phyloP scores from a whole-genome alignment of 2,329 filamentous ascomycete genomes.

The Stemphylium vesicarium region DNA sequence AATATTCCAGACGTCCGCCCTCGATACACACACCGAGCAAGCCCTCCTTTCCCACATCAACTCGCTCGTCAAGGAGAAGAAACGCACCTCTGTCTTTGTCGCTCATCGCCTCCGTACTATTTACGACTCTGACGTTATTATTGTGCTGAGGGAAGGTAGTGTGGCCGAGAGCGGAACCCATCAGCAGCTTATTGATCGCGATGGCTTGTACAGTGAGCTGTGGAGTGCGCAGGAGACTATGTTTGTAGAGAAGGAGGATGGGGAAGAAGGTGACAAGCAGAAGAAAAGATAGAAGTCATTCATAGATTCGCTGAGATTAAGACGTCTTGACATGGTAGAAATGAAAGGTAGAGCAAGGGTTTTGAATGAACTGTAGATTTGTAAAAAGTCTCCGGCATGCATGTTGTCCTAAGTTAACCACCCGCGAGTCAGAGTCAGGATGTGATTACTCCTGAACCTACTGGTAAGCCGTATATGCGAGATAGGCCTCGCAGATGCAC shows the following conservation, averaged over 20 bases:
- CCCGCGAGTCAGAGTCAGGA: too few species aligned
- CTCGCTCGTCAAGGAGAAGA: conserved; percentile 85
- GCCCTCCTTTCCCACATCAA: conserved; percentile 92
- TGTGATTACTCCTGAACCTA: too few species aligned
- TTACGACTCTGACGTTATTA: conserved; percentile 88
- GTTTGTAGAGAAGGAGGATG: conserved; percentile 30
- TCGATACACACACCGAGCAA: conserved; percentile 94
- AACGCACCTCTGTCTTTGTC: conserved; percentile 90
- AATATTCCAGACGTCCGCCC: conserved; percentile 69
- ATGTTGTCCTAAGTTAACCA: too few species aligned
- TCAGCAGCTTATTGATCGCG: conserved; percentile 76
- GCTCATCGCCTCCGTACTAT: conserved; percentile 93
- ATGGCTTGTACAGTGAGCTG: conserved; percentile 83
- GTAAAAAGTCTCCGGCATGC: too few species aligned
- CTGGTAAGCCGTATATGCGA: too few species aligned
- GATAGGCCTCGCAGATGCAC: not conserved
- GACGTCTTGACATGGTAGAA: too few species aligned
- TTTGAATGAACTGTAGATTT: too few species aligned
- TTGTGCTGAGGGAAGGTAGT: conserved; percentile 81
- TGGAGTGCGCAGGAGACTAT: conserved; percentile 70
- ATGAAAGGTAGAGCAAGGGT: too few species aligned
- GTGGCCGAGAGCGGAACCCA: conserved; percentile 94
- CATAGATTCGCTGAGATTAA: too few species aligned
- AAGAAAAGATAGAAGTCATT: not conserved
- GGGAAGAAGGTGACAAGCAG: not conserved